phyloP scores from a whole-genome alignment of 164 flowering plant species.

The Vitis rotundifolia region DNA sequence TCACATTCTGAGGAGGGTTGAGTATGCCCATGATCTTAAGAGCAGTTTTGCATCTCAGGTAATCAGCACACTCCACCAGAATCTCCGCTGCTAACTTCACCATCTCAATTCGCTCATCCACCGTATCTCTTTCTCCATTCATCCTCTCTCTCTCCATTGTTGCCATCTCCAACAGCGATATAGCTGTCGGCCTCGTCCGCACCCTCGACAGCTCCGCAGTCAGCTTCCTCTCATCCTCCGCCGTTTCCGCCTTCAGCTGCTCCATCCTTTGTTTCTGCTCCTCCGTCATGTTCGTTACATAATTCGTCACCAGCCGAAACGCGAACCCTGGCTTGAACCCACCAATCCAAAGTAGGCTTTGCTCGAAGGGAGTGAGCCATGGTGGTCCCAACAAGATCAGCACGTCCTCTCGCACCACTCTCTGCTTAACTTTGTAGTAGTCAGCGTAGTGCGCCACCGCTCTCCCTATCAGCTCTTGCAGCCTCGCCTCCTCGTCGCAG shows the following conservation, averaged over 20 bases:
- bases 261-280: conserved; percentile 5
- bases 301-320: not conserved
- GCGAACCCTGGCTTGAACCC: conserved; percentile 12
- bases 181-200: conserved; percentile 19
- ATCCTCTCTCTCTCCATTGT: not conserved
- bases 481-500: too few relatives aligned
- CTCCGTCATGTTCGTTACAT: conserved; percentile 3
- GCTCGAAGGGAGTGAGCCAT: conserved; percentile 16
- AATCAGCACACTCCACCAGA: conserved; percentile 24
- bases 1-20: not conserved
- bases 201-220: conserved; percentile 13
- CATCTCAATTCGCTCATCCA: conserved; percentile 15
- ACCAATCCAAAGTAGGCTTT: conserved; percentile 9
- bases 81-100: conserved; percentile 19
- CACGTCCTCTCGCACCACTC: not conserved
- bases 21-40: conserved; percentile 6
- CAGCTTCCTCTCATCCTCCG: conserved; percentile 18
- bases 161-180: conserved; percentile 7
- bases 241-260: conserved; percentile 16
- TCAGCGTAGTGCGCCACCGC: conserved; percentile 7
- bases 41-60: conserved; percentile 3
- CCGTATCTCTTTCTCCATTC: not conserved
- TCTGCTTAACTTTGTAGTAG: not conserved
- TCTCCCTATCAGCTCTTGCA: not conserved
- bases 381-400: conserved; percentile 9